phyloP scores from a whole-genome alignment of 257 asterid genomes.

The Nicotiana noctiflora region DNA sequence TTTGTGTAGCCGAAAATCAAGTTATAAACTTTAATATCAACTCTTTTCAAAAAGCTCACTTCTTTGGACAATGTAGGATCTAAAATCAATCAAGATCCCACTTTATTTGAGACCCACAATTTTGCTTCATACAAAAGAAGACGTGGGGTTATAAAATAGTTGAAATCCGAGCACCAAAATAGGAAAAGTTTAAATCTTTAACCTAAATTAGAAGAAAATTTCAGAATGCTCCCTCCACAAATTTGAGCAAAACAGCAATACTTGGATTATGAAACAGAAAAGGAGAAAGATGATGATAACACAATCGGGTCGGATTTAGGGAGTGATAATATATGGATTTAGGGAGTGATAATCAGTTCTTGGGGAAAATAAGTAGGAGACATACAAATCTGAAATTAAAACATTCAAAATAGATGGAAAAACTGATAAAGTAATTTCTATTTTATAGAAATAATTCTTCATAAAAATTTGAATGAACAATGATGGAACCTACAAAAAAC shows the following conservation, averaged over 20 bases:
- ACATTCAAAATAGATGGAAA: too few species aligned
- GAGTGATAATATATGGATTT: not conserved
- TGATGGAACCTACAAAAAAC: too few species aligned
- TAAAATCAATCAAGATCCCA: constrained; percentile 4
- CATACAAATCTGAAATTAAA: too few species aligned
- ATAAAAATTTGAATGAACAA: too few species aligned
- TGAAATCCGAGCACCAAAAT: not conserved
- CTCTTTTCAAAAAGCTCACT: not conserved
- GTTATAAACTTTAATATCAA: too few species aligned
- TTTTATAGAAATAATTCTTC: too few species aligned
- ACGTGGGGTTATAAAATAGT: not conserved
- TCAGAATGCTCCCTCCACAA: not conserved
- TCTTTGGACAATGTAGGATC: constrained; percentile 4
- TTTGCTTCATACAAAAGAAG: not conserved
- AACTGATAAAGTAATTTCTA: too few species aligned
- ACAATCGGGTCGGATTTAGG: not conserved
- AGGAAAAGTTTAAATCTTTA: not conserved
- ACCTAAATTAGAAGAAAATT: not conserved
- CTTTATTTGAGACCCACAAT: not conserved
- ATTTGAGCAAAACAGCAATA: not conserved
- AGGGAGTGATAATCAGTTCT: too few species aligned
- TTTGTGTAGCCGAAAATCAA: too few species aligned
- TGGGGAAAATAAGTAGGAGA: too few species aligned
- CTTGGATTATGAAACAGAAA: not conserved
- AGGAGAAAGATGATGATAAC: not conserved